Percentiles rank a stretch among this genome's conserved stretches.
These are phyloP conservation scores for Lolium rigidum DNA, from an alignment of 176 grass and related monocot genomes.

Conservation along the genomic window DNA sequence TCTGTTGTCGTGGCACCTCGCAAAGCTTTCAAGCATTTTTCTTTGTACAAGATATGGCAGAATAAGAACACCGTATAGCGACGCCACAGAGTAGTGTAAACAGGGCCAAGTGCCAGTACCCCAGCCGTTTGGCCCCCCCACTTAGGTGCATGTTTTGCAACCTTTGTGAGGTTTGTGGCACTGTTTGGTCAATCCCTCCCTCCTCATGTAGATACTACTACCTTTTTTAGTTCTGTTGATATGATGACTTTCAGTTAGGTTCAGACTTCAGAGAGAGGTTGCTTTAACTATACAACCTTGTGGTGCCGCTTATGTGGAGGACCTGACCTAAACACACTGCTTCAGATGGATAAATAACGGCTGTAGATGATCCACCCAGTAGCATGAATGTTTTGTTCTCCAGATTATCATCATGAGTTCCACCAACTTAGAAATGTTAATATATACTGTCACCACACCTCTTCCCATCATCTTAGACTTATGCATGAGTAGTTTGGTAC, in stretches of 20 bases:
- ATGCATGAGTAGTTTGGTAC: neutral
- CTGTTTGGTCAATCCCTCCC: conserved; percentile 41
- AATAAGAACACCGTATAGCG: conserved; percentile 36
- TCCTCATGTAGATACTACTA: neutral
- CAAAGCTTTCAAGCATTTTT: conserved; percentile 24
- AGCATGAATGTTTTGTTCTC: neutral
- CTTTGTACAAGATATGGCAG: conserved; percentile 45
- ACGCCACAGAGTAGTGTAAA: conserved; percentile 41
- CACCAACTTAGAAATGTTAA: no score
- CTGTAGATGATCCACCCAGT: neutral
- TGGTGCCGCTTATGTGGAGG: neutral
- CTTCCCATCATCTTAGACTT: neutral
- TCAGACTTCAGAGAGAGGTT: neutral
- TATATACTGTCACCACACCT: neutral
- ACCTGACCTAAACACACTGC: neutral
- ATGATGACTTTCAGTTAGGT: neutral
- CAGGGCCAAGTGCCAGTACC: conserved; percentile 1
- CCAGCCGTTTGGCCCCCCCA: conserved; percentile 14
- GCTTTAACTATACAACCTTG: conserved; percentile 5
- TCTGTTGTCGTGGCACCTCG: conserved; percentile 15
- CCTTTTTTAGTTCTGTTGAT: conserved; percentile 6
- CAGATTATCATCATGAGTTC: no score
- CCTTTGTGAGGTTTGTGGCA: neutral
- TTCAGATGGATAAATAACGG: neutral
- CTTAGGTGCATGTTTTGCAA: conserved; percentile 31